Evolutionary conservation across 2,329 filamentous ascomycete genomes (phyloP).

Genomic region (Xylariaceae sp.): DNA sequence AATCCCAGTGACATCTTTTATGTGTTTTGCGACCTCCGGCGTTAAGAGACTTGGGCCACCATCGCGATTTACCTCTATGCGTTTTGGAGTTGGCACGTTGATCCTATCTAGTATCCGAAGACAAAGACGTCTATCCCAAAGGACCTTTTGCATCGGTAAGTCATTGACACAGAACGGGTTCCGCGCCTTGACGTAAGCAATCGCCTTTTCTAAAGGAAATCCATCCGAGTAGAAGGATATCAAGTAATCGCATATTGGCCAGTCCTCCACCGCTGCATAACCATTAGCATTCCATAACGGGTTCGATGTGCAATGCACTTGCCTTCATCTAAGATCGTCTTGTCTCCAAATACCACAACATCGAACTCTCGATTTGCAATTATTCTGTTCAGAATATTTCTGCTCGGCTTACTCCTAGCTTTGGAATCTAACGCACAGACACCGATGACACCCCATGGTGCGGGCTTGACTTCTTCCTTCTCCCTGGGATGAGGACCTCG

Average conservation of each 20-base stretch:
- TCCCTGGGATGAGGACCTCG: conserved; percentile 57
- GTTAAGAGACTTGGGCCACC: conserved; percentile 82
- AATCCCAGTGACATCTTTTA: conserved; percentile 80
- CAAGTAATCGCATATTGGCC: conserved; percentile 72
- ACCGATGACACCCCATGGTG: conserved; percentile 73
- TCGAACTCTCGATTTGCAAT: conserved; percentile 93
- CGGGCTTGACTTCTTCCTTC: conserved; percentile 62
- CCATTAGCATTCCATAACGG: conserved; percentile 27
- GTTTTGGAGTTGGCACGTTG: conserved; percentile 83
- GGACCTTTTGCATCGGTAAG: conserved; percentile 91
- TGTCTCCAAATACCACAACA: conserved; percentile 96
- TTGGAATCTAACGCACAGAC: conserved; percentile 96
- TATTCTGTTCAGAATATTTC: conserved; percentile 91
- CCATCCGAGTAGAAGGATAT: conserved; percentile 99
- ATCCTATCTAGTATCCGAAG: conserved; percentile 86
- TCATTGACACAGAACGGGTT: conserved; percentile 99
- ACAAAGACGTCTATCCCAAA: conserved; percentile 94
- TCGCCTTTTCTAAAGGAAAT: conserved; percentile 94
- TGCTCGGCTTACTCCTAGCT: conserved; percentile 92
- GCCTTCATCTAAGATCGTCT: conserved; percentile 95
- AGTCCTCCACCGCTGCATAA: conserved; percentile 44
- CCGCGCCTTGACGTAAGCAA: conserved; percentile 88
- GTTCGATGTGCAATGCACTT: conserved; percentile 29
- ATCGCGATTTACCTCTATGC: conserved; percentile 90
- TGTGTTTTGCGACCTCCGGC: conserved; percentile 75